phyloP scores from a whole-genome alignment of 2,329 filamentous ascomycete species.

The Aspergillus clavatus region DNA sequence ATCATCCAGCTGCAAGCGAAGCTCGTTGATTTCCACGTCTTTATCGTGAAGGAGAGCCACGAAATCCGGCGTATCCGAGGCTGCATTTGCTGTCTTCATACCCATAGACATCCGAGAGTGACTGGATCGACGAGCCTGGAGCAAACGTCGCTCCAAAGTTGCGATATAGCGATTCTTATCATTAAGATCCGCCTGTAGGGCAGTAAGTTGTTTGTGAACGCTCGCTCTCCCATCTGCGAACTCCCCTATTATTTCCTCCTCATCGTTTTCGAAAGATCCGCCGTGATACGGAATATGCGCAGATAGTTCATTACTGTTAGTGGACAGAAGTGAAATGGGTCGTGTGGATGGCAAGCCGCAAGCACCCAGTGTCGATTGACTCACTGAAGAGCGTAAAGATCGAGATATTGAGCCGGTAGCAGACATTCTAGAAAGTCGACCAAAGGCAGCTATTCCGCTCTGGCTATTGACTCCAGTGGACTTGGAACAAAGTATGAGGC shows the following conservation, averaged over 20 bases:
- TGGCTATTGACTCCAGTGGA: constrained; percentile 86
- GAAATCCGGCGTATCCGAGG: constrained; percentile 74
- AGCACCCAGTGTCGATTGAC: constrained; percentile 53
- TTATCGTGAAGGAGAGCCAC: constrained; percentile 74
- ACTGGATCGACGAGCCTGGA: constrained; percentile 86
- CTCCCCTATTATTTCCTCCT: constrained; percentile 71
- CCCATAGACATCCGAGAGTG: constrained; percentile 80
- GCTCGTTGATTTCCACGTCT: constrained; percentile 84
- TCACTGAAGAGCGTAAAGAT: constrained; percentile 65
- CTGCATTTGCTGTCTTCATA: constrained; percentile 60
- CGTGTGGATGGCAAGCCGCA: constrained; percentile 54
- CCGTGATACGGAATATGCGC: constrained; percentile 26
- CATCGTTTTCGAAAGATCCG: constrained; percentile 40
- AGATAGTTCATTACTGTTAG: constrained; percentile 40
- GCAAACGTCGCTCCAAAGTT: constrained; percentile 83
- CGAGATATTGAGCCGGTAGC: constrained; percentile 40
- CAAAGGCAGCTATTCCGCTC: constrained; percentile 64
- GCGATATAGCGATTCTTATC: constrained; percentile 97
- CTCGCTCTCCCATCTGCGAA: constrained; percentile 83
- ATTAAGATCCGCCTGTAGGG: constrained; percentile 89
- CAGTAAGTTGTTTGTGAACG: constrained; percentile 75
- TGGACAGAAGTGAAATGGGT: constrained; percentile 63
- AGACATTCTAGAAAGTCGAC: constrained; percentile 60
- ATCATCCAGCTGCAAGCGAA: constrained; percentile 85
- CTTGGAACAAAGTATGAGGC: constrained; percentile 90